Conservation (phyloP, 257 asterid species). For the Gardenia jasminoides region DNA sequence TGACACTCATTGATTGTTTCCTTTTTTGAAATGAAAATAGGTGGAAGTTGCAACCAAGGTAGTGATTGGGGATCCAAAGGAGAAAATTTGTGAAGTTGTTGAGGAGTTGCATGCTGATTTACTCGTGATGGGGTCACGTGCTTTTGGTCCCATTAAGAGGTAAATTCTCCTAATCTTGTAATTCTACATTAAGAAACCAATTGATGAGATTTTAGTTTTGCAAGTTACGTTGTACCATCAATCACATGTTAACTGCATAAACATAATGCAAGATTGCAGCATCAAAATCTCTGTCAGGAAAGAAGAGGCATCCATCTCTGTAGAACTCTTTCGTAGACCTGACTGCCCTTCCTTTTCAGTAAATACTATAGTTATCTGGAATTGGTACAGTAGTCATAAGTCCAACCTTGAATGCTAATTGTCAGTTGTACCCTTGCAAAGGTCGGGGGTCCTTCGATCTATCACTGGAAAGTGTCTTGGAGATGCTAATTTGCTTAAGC, state of each 20-base stretch:
- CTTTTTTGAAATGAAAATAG: slow-evolving; percentile 17
- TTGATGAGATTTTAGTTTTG: not conserved
- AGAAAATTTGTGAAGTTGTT: slow-evolving; percentile 50
- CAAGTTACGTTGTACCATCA: not conserved
- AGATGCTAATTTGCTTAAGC: too few relatives aligned
- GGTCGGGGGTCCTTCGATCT: too few relatives aligned
- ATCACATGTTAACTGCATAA: not conserved
- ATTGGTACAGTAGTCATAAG: not conserved
- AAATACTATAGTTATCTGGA: not conserved
- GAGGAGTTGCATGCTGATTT: slow-evolving; percentile 47
- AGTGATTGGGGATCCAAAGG: slow-evolving; percentile 48
- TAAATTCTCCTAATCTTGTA: slow-evolving; percentile 5
- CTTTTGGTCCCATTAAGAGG: slow-evolving; percentile 53
- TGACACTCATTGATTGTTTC: not conserved
- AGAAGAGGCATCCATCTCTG: not conserved
- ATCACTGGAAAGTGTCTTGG: too few relatives aligned
- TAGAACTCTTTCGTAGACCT: not conserved
- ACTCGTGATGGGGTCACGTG: slow-evolving; percentile 47
- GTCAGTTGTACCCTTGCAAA: too few relatives aligned
- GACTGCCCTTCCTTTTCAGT: not conserved
- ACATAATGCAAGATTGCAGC: not conserved
- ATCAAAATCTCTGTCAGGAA: not conserved
- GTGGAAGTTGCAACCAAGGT: slow-evolving; percentile 37
- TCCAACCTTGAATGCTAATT: not conserved
- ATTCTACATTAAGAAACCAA: not conserved